Conservation (phyloP, 176 grass and related monocot genomes). For the Triticum aestivum region DNA sequence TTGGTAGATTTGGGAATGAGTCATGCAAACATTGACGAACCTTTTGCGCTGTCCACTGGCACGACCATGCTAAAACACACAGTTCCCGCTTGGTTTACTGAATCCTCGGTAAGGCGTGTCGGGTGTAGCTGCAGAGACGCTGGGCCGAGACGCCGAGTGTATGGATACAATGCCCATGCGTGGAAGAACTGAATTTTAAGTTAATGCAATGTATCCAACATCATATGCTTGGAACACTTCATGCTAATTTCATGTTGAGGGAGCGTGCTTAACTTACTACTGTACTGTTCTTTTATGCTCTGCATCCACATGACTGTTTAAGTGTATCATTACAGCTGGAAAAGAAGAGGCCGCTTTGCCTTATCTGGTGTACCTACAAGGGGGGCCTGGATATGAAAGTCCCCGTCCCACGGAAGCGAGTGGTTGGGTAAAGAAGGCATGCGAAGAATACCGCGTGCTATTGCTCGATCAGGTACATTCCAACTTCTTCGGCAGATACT, state of each 20-base stretch:
- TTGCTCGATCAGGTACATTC: conserved; percentile 74
- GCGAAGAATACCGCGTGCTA: conserved; percentile 72
- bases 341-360: conserved; percentile 75
- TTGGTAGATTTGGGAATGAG: too few species aligned
- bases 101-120: neutral
- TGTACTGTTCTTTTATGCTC: neutral
- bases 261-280: neutral
- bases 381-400: conserved; percentile 89
- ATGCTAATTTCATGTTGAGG: neutral
- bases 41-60: neutral
- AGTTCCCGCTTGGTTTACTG: neutral
- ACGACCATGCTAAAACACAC: neutral
- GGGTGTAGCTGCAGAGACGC: neutral
- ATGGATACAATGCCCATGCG: neutral
- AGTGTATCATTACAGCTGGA: conserved; percentile 45
- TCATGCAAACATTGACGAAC: too few species aligned
- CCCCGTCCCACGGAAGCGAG: conserved; percentile 65
- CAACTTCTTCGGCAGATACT: neutral
- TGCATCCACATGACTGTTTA: neutral
- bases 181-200: neutral
- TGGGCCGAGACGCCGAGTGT: neutral
- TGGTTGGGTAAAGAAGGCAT: conserved; percentile 93
- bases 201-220: neutral
- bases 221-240: neutral
- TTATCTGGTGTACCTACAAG: conserved; percentile 86